A percentile compares a stretch with the other conserved stretches of the same genome.
Conservation (phyloP, 352 stramenopile species). For the Phytophthora hybrid region DNA sequence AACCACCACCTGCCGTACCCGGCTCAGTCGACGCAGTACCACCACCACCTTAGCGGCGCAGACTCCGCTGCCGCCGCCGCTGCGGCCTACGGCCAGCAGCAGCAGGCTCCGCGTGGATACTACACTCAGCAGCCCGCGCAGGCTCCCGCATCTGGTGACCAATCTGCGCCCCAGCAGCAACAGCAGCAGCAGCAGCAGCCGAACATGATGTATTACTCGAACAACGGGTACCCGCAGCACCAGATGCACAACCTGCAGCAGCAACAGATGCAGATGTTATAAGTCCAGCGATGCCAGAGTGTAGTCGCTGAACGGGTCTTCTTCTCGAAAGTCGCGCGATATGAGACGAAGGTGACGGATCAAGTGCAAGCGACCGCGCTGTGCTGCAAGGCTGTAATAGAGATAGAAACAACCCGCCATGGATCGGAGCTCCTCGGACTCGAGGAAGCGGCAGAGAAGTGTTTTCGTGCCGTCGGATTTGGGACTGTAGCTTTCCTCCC, state of each 20-base stretch:
- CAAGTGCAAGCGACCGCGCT: conserved; percentile 23
- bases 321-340: conserved; percentile 31
- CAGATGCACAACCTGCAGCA: conserved; percentile 79
- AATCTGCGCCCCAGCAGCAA: conserved; percentile 26
- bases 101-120: conserved; percentile 48
- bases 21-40: conserved; percentile 63
- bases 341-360: conserved; percentile 34
- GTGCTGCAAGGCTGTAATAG: conserved; percentile 38
- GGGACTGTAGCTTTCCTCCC: conserved; percentile 30
- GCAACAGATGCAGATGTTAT: conserved; percentile 79
- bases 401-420: conserved; percentile 44
- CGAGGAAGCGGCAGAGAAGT: conserved; percentile 28
- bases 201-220: conserved; percentile 82
- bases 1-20: conserved; percentile 63
- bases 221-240: conserved; percentile 64
- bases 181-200: conserved; percentile 40
- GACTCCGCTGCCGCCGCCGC: conserved; percentile 67
- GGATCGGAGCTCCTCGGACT: conserved; percentile 32
- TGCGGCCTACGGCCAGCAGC: conserved; percentile 63
- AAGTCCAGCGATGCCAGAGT: conserved; percentile 35
- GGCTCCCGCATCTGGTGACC: conserved; percentile 31
- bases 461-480: conserved; percentile 37
- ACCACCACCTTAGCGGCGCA: conserved; percentile 70
- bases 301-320: conserved; percentile 32
- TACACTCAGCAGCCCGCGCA: conserved; percentile 60